These are phyloP conservation scores for Curvularia sp. DNA, from an alignment of 2,329 filamentous ascomycete species.

Conservation along the genomic window DNA sequence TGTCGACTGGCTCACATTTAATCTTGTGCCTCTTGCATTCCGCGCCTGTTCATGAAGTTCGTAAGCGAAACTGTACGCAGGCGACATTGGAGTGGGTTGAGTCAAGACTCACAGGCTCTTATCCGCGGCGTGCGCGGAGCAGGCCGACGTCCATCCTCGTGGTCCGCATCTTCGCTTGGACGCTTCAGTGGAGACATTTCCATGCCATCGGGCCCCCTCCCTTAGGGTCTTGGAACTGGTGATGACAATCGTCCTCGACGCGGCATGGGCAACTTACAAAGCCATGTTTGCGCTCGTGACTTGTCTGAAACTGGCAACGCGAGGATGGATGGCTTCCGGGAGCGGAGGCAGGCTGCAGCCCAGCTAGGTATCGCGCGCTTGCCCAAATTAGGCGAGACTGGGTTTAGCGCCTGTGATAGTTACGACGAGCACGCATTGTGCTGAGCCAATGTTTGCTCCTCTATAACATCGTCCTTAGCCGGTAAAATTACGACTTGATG, in stretches of 20 bases:
- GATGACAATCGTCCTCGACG: constrained; percentile 14
- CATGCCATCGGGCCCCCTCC: constrained; percentile 54
- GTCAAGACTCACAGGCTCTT: constrained; percentile 34
- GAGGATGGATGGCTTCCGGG: constrained; percentile 3
- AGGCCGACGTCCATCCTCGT: constrained; percentile 37
- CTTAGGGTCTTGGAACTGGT: constrained; percentile 12
- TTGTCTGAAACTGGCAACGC: constrained; percentile 4
- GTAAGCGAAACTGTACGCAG: constrained; percentile 3
- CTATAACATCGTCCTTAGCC: no score
- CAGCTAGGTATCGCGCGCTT: constrained; percentile 1
- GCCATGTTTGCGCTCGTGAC: constrained; percentile 9
- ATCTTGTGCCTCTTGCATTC: constrained; percentile 49
- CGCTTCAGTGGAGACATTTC: constrained; percentile 65
- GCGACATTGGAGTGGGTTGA: constrained; percentile 1
- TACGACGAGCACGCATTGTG: not conserved
- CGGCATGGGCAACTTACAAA: not conserved
- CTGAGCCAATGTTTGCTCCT: not conserved
- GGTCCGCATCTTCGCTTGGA: constrained; percentile 39
- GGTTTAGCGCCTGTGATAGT: not conserved
- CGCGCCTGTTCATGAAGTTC: constrained; percentile 28
- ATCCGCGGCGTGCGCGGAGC: constrained; percentile 35
- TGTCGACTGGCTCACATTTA: constrained; percentile 43
- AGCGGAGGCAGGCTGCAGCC: not conserved
- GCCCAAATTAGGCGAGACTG: not conserved
- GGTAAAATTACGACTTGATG: no score